These are phyloP conservation scores for Eustoma russellianum DNA, from an alignment of 257 asterid species.

Conservation along the genomic window DNA sequence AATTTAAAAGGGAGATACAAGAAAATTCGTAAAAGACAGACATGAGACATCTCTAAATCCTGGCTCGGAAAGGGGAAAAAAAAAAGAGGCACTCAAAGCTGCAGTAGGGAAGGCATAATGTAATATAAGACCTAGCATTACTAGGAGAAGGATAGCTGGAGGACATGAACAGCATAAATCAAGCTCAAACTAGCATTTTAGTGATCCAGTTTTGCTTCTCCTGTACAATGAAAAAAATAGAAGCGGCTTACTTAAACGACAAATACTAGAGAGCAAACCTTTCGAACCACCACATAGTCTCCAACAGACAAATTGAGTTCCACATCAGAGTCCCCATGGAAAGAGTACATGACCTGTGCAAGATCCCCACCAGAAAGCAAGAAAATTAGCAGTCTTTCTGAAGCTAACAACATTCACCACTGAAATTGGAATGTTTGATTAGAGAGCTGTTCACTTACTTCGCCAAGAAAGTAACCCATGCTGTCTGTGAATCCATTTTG, in stretches of 20 bases:
- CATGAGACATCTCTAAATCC: no score
- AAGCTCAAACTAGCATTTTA: no score
- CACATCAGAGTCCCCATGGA: constrained; percentile 85
- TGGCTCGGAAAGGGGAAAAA: no score
- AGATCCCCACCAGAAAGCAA: constrained; percentile 9
- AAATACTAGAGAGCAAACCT: constrained; percentile 42
- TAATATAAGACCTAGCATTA: no score
- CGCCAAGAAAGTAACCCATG: constrained; percentile 97
- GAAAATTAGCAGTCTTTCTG: constrained; percentile 2
- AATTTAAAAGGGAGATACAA: no score
- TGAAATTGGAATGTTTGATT: constrained; percentile 2
- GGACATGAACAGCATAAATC: no score
- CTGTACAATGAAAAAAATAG: background rate
- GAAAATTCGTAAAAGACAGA: no score
- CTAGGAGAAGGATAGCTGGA: no score
- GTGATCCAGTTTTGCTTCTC: no score
- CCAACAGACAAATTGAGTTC: constrained; percentile 86
- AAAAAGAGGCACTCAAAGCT: no score
- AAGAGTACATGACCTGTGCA: constrained; percentile 57
- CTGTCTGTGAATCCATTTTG: constrained; percentile 80
- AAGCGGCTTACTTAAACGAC: no score
- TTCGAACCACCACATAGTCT: constrained; percentile 82
- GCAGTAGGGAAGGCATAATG: no score
- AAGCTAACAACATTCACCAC: constrained; percentile 1
- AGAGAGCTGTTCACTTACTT: constrained; percentile 38